Base-by-base conservation (phyloP, 345 rosid species). In the Moringa oleifera region DNA sequence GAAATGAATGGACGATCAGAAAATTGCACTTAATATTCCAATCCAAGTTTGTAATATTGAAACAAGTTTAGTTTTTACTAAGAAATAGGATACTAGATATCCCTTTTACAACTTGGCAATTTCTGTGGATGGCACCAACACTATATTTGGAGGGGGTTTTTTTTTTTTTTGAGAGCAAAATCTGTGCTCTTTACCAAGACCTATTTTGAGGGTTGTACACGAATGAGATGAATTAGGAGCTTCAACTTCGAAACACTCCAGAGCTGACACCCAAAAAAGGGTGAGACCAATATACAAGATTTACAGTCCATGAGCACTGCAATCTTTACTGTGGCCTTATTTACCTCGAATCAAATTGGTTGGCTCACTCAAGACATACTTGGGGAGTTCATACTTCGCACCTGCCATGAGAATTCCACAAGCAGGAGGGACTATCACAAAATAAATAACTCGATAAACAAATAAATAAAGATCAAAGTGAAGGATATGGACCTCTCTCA, bases 331-430 rank as follows among this genome's bases (percentile, higher is more conserved):
- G 6, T 45, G 36, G 1, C 13, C 55, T 75, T 67, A 69, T 55
- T 65, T 64, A 28, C 77, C 86, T 4, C 55, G 71, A 63, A 89
- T 81, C 83, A 92, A 67, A 73, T 92, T 92, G 25, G 86, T 72
- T 0, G 96, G 96, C 72, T 85, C 91, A 49, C 94, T 84, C 78
- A 93, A 68, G 55, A 89, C 90, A 52, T 87, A 87, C 71, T 73
- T 81, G 0, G 97, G 98, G 22, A 89, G 82, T 72, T 89, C 97
- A 28, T 92, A 92, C 58, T 75, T 85, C 12, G 88, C 95, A 68
- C 96, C 95, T 89, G 77, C 79, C 74, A 74, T 1, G 12, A 1
- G 17, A 41, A 41, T 7, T 41, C 47, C 47, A 41, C 12, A 41
- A 41, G 47, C 17, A 7, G 33, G 33, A 28, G 3, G 47, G 12